Base-by-base conservation (phyloP, 2,329 filamentous ascomycete species). In the Exophiala lecanii-corni region DNA sequence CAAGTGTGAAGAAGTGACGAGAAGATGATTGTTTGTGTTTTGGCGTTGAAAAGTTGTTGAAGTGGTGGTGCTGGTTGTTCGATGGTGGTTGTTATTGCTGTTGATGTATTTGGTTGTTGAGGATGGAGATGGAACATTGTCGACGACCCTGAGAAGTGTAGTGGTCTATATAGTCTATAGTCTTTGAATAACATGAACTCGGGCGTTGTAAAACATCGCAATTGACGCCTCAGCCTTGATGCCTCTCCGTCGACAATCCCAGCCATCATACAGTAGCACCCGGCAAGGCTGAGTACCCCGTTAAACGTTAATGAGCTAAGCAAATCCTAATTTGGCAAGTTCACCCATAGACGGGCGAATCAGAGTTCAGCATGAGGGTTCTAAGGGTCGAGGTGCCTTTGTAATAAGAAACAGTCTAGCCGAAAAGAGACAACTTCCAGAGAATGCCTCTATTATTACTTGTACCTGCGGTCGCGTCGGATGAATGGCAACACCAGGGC, bases 251-350 rank as follows among this genome's bases (percentile, higher is more conserved):
- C n/a, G 30, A 13, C n/a, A 32, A 32, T 5, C 12, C 30, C 5
- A 32, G 30, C n/a, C 12, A 32, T 16, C 12, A 13, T 13, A 5
- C 30, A 32, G 5, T 32, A 16, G 17, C 30, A 12, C 5, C 30
- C n/a, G 17, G 30, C 30, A 32, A 32, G 30, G 30, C 30, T 32
- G 30, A 32, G 30, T 13, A 16, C n/a, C 17, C 30, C 30, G 25
- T 28, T 28, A 28, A 28, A 28, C 9, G 25, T 28, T 28, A 28
- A 28, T n/a, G 7, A n/a, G 25, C n/a, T 28, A 28, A 28, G 25
- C 25, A 9, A 28, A n/a, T 28, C n/a, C 25, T 7, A 28, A 28
- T 28, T 7, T 28, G 25, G 25, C 25, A 28, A 28, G 25, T 28
- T 28, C 25, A 9, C 25, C 25, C 25, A 28, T 28, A 28, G n/a